Percentiles rank a stretch among this genome's conserved stretches.
These are phyloP conservation scores for Hyphopichia homilentoma DNA, from an alignment of 805 yeast species.

Conservation along the genomic window DNA sequence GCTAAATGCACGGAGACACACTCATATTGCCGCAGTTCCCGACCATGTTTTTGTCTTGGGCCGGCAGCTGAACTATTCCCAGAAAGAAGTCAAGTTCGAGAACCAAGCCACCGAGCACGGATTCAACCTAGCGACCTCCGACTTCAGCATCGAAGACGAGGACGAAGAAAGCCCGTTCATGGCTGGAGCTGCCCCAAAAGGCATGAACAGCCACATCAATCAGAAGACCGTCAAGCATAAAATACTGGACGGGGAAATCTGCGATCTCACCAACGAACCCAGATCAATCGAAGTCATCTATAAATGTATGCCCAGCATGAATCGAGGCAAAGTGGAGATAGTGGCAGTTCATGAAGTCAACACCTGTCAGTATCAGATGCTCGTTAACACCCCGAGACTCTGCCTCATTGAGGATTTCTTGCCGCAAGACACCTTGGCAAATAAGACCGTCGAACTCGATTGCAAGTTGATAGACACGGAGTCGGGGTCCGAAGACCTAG, in stretches of 20 bases:
- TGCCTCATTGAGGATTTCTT: conserved; percentile 39
- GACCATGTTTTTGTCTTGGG: conserved; percentile 33
- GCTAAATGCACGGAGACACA: conserved; percentile 17
- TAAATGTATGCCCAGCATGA: conserved; percentile 43
- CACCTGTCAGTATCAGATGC: conserved; percentile 56
- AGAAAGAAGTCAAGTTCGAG: conserved; percentile 10
- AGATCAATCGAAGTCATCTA: conserved; percentile 55
- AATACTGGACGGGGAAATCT: conserved; percentile 45
- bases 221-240: conserved; percentile 37
- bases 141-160: conserved; percentile 25
- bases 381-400: conserved; percentile 46
- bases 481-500: not conserved
- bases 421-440: conserved; percentile 17
- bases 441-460: conserved; percentile 21
- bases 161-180: conserved; percentile 21
- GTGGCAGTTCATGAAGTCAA: conserved; percentile 47
- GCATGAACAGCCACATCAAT: conserved; percentile 8
- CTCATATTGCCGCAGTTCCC: conserved; percentile 30
- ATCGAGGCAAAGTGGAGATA: conserved; percentile 12
- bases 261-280: conserved; percentile 55
- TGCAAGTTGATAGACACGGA: conserved; percentile 18
- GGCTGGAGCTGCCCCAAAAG: conserved; percentile 12
- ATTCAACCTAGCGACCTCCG: conserved; percentile 13
- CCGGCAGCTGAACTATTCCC: conserved; percentile 24
- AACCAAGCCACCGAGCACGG: conserved; percentile 19